phyloP scores from a whole-genome alignment of 2,329 filamentous ascomycete species.

The Talaromyces sp. region DNA sequence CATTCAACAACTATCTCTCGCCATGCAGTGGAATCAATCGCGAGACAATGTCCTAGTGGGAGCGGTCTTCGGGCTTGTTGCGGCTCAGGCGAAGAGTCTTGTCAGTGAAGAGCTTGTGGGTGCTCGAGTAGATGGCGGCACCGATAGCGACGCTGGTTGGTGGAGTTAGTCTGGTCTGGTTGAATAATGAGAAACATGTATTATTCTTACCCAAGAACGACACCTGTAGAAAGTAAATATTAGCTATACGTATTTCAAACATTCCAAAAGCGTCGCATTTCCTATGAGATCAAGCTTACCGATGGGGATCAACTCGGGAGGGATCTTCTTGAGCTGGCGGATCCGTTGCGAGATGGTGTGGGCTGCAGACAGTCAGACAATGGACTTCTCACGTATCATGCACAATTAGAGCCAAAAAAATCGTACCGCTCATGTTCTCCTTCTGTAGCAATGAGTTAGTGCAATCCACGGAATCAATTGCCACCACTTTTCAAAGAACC shows the following conservation, averaged over 20 bases:
- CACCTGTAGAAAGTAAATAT: slow-evolving; percentile 48
- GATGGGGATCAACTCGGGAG: slow-evolving; percentile 88
- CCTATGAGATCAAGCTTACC: slow-evolving; percentile 53
- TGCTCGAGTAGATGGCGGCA: slow-evolving; percentile 76
- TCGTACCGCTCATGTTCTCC: slow-evolving; percentile 58
- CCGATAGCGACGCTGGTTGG: slow-evolving; percentile 57
- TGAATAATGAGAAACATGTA: not conserved
- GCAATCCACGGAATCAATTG: not conserved
- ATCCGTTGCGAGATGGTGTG: slow-evolving; percentile 96
- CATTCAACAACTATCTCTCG: not conserved
- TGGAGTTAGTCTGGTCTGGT: not conserved
- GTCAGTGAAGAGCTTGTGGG: slow-evolving; percentile 78
- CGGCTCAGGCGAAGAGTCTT: slow-evolving; percentile 85
- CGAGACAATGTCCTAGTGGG: slow-evolving; percentile 4
- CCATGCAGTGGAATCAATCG: not conserved
- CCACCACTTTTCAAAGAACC: slow-evolving; percentile 13
- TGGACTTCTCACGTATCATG: not conserved
- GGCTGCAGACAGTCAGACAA: slow-evolving; percentile 50
- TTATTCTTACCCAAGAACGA: slow-evolving; percentile 72
- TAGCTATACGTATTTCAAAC: not conserved
- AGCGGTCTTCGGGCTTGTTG: slow-evolving; percentile 49
- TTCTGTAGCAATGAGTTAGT: slow-evolving; percentile 49
- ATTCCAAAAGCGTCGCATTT: not conserved
- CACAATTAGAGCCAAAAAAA: not conserved
- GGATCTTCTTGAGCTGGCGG: slow-evolving; percentile 81